Evolutionary conservation across 441 rosid genomes (phyloP).

Genomic region (Mallotus japonicus): DNA sequence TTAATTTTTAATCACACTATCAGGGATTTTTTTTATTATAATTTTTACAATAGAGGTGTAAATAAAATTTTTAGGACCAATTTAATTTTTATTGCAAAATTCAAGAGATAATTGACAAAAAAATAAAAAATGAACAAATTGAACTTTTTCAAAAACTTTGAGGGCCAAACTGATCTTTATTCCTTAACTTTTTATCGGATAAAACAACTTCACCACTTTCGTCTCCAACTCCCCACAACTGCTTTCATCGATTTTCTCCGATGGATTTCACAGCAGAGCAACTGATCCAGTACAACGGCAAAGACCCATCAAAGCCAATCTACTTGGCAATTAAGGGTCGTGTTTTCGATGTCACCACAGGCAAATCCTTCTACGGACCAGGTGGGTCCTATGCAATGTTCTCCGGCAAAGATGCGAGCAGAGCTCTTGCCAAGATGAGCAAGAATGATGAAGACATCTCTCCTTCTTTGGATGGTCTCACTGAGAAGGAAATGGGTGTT

Average conservation of each 20-base stretch:
- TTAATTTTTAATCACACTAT: too few relatives aligned
- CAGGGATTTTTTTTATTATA: too few relatives aligned
- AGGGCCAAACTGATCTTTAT: too few relatives aligned
- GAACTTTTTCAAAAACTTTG: too few relatives aligned
- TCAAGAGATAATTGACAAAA: too few relatives aligned
- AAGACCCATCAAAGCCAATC: slow-evolving; percentile 72
- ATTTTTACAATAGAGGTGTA: too few relatives aligned
- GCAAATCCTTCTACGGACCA: slow-evolving; percentile 72
- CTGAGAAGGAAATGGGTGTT: slow-evolving; percentile 72
- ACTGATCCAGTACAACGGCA: slow-evolving; percentile 64
- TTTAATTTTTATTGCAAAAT: too few relatives aligned
- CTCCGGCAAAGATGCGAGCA: slow-evolving; percentile 81
- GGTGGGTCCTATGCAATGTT: slow-evolving; percentile 71
- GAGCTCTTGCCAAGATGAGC: slow-evolving; percentile 91
- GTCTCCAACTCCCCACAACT: too few relatives aligned
- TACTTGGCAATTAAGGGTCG: slow-evolving; percentile 81
- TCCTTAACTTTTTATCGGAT: background rate
- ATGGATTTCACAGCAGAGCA: slow-evolving; percentile 74
- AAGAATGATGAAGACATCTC: slow-evolving; percentile 72
- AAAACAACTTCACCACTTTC: background rate
- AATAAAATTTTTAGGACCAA: too few relatives aligned
- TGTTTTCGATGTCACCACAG: slow-evolving; percentile 69
- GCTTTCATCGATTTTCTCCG: background rate
- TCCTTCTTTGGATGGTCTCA: slow-evolving; percentile 60
- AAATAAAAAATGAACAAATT: too few relatives aligned